Base-by-base conservation (phyloP, 2,329 filamentous ascomycete species). In the Cladophialophora exuberans region DNA sequence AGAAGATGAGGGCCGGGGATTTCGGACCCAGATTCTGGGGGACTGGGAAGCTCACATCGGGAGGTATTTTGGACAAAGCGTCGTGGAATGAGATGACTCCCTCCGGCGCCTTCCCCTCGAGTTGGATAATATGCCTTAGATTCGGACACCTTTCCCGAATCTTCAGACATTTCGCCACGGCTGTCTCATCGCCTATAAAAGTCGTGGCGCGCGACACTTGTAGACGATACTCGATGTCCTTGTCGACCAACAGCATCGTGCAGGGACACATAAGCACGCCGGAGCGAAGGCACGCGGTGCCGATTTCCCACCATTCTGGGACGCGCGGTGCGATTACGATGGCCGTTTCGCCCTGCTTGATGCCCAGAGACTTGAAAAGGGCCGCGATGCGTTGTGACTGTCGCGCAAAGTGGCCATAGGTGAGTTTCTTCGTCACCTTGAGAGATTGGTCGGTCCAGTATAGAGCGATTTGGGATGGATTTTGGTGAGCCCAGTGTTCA, bases 231-330 rank as follows among this genome's bases (percentile, higher is more conserved):
- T 72, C 65, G 47, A 74, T 73, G 55, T 75, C 72, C 45, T 72
- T 71, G 25, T 66, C 70, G 3, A 71, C 69, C 1, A 73, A 64
- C 18, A 74, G 59, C 5, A 69, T 71, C 10, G 72, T 74, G 23
- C 69, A 70, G 1, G 72, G 72, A 62, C 69, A 72, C 13, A 74
- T 54, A 5, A 75, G 66, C 26, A 74, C 63, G 4, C 71, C 72
- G 11, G 62, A 64, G 13, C 72, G 65, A 11, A 75, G 58, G 28
- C 65, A 66, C 17, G 71, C 71, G 1, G 69, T 69, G 11, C 70
- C 71, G 18, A 74, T 68, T 54, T 74, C 72, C 72, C 71, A 74
- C 69, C 72, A 73, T 44, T 67, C 69, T 22, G 70, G 71, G 3
- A 73, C 49, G 5, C 72, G 60, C 4, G 70, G 69, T 33, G 71